Base-by-base conservation (phyloP, 805 yeast genomes). In the Wickerhamomyces sydowiorum region DNA sequence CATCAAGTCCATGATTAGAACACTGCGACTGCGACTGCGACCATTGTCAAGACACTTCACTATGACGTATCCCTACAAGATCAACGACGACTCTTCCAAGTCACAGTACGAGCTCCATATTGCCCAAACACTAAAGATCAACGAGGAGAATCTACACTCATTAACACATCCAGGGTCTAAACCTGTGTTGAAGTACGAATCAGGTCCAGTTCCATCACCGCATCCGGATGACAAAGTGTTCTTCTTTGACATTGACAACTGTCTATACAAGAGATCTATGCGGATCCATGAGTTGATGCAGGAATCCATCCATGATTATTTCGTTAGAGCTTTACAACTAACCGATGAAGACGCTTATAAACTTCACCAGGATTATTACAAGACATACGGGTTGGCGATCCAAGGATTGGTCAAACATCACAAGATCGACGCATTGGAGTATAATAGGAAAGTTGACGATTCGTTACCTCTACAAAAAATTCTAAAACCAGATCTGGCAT, bases 241-340 rank as follows among this genome's bases (percentile, higher is more conserved):
- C 64, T 88, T 80, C 63, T 91, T 91, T 55, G 99, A 91, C 60
- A 88, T 91, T 41, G 99, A 91, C 67, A 91, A 91, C 61, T 89
- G 97, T 60, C 72, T 91, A 24, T 91, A 91, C 64, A 73, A 76
- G 40, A 69, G 89, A 43, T 79, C 88, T 1, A 75, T 86, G 20
- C 72, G 73, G 59, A 85, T 91, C 52, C 95, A 84, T 54, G 93
- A 85, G 51, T 59, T 87, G 62, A 91, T 91, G 97, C 95, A 85
- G 55, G 79, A 76, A 15, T 81, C 80, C 46, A 91, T 93, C 52
- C 91, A 86, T 50, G 67, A 82, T 37, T 91, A 84, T 63, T 88
- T 93, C 67, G 82, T 80, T 53, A 72, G 73, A 41, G 70, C 73
- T 37, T 69, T 91, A 40, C 57, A 69, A 17, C 64, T 91, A 33